Evolutionary conservation across 495 filamentous ascomycete species (phyloP).

Genomic region (Tetracladium setigerum): DNA sequence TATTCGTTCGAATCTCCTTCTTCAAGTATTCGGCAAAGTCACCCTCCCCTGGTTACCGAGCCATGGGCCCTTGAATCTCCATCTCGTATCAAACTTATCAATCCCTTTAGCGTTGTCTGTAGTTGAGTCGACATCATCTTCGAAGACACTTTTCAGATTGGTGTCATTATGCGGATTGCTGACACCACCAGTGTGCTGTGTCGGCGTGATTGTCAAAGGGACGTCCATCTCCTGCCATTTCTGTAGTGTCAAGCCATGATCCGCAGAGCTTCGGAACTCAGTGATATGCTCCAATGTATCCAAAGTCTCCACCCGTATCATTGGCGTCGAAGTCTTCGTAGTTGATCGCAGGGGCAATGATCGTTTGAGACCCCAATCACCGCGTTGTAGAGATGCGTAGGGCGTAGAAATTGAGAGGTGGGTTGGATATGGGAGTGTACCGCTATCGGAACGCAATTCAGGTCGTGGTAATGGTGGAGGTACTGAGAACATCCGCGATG

Average conservation of each 20-base stretch:
- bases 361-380: slow-evolving; percentile 95
- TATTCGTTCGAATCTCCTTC: slow-evolving; percentile 52
- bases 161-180: neutral
- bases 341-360: slow-evolving; percentile 70
- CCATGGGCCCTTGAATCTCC: slow-evolving; percentile 79
- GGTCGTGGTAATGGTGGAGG: slow-evolving; percentile 42
- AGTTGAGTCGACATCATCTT: slow-evolving; percentile 45
- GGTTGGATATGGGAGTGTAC: slow-evolving; percentile 72
- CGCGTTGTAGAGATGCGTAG: slow-evolving; percentile 58
- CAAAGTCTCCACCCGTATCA: slow-evolving; percentile 61
- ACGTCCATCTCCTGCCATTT: slow-evolving; percentile 83
- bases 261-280: slow-evolving; percentile 76
- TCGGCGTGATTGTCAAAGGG: slow-evolving; percentile 48
- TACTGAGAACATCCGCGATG: slow-evolving; percentile 51
- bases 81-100: slow-evolving; percentile 35
- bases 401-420: slow-evolving; percentile 81
- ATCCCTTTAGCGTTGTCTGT: slow-evolving; percentile 23
- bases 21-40: slow-evolving; percentile 61
- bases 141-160: slow-evolving; percentile 45
- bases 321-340: slow-evolving; percentile 58
- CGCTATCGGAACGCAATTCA: slow-evolving; percentile 47
- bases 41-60: slow-evolving; percentile 65
- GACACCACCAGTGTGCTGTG: slow-evolving; percentile 18
- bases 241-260: slow-evolving; percentile 70
- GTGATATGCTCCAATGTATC: slow-evolving; percentile 91